Evolutionary conservation across 805 yeast species (phyloP).

Genomic region (Zygoascus biomembranicola): DNA sequence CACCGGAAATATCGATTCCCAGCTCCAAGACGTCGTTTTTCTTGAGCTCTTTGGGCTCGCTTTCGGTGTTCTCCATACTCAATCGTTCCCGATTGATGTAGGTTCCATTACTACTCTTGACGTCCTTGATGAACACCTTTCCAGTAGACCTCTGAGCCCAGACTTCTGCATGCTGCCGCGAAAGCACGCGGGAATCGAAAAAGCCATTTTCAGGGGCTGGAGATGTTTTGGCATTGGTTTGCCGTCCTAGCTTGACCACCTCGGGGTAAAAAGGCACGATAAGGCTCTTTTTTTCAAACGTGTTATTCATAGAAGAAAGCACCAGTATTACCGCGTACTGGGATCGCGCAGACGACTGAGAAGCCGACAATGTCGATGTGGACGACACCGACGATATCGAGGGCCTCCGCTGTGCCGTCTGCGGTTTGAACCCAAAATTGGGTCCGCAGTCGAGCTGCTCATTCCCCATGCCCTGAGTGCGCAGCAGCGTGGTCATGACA

Average conservation of each 20-base stretch:
- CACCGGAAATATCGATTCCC: slow-evolving; percentile 70
- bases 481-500: not conserved
- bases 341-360: slow-evolving; percentile 17
- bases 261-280: slow-evolving; percentile 78
- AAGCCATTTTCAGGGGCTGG: slow-evolving; percentile 74
- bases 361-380: not conserved
- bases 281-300: slow-evolving; percentile 72
- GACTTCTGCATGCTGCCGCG: slow-evolving; percentile 89
- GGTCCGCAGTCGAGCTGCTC: not conserved
- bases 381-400: not conserved
- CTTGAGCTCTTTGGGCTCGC: slow-evolving; percentile 49
- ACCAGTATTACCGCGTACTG: slow-evolving; percentile 46
- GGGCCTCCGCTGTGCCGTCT: not conserved
- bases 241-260: slow-evolving; percentile 81
- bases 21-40: slow-evolving; percentile 85
- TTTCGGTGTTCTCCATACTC: slow-evolving; percentile 45
- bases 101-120: slow-evolving; percentile 91
- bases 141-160: slow-evolving; percentile 61
- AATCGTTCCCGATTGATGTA: slow-evolving; percentile 74
- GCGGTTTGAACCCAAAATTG: not conserved
- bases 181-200: slow-evolving; percentile 87
- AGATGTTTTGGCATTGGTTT: slow-evolving; percentile 45
- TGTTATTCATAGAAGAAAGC: slow-evolving; percentile 66
- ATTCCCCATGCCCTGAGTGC: not conserved
- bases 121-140: slow-evolving; percentile 68